phyloP scores from a whole-genome alignment of 768 basidiomycete species.

The Tylopilus subfusipes region DNA sequence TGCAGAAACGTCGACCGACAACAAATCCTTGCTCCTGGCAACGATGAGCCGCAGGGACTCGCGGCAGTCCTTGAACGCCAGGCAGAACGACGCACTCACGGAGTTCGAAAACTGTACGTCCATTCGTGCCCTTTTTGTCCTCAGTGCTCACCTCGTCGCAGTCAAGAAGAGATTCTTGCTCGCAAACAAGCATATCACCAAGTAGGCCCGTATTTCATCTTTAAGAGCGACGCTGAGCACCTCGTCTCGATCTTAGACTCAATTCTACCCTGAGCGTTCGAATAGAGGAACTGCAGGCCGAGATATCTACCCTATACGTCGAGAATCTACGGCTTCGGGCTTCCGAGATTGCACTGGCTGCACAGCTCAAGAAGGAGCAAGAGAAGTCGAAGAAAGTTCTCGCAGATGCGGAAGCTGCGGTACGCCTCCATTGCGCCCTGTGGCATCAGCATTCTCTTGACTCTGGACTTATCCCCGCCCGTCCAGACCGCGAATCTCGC shows the following conservation, averaged over 20 bases:
- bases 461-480: background rate
- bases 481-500: slow-evolving; percentile 55
- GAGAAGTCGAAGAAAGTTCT: slow-evolving; percentile 73
- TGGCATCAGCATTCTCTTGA: slow-evolving; percentile 12
- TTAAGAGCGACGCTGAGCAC: slow-evolving; percentile 8
- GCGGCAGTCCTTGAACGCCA: slow-evolving; percentile 49
- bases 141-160: slow-evolving; percentile 35
- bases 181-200: slow-evolving; percentile 89
- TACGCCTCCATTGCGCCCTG: slow-evolving; percentile 36
- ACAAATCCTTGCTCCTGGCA: slow-evolving; percentile 15
- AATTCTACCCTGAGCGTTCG: slow-evolving; percentile 83
- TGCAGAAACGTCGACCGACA: slow-evolving; percentile 23
- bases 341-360: slow-evolving; percentile 70
- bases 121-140: slow-evolving; percentile 4
- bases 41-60: slow-evolving; percentile 36
- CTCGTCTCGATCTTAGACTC: slow-evolving; percentile 44
- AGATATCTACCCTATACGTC: slow-evolving; percentile 76
- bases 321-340: slow-evolving; percentile 81
- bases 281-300: slow-evolving; percentile 79
- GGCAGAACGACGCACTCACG: slow-evolving; percentile 76
- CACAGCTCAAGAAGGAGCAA: slow-evolving; percentile 77
- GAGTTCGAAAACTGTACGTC: slow-evolving; percentile 82
- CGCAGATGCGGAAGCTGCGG: slow-evolving; percentile 71
- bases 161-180: slow-evolving; percentile 92
- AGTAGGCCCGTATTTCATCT: slow-evolving; percentile 44